Percentiles rank a stretch among this genome's conserved stretches.
phyloP scores from a whole-genome alignment of 345 rosid genomes.

The Citrus sp. region DNA sequence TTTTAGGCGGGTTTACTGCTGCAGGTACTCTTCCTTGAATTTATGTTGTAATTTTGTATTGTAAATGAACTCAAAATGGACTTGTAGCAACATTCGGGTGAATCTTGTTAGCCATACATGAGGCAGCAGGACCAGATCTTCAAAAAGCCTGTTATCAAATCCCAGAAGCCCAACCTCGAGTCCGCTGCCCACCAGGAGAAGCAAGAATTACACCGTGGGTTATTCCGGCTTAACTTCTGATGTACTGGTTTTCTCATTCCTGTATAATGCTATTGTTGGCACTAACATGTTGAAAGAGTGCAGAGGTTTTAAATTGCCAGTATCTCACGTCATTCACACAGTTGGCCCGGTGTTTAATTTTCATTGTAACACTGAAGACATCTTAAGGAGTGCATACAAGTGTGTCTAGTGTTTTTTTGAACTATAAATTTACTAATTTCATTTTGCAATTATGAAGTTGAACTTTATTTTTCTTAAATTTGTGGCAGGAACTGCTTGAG shows the following conservation, averaged over 20 bases:
- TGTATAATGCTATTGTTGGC: background rate
- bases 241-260: background rate
- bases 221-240: background rate
- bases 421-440: background rate
- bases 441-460: background rate
- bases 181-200: conserved; percentile 81
- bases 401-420: conserved; percentile 7
- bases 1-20: conserved; percentile 82
- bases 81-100: background rate
- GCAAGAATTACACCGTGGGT: conserved; percentile 78
- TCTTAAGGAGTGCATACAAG: conserved; percentile 64
- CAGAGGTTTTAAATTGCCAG: conserved; percentile 78
- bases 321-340: conserved; percentile 67
- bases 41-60: background rate
- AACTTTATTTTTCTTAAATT: background rate
- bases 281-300: conserved; percentile 16
- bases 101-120: conserved; percentile 53
- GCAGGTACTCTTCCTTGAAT: conserved; percentile 41
- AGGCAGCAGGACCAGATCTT: conserved; percentile 73
- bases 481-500: conserved; percentile 59
- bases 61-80: background rate
- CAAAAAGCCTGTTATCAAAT: conserved; percentile 54
- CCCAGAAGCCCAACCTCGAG: conserved; percentile 55
- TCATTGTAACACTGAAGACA: conserved; percentile 43
- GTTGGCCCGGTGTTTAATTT: conserved; percentile 66